These are phyloP conservation scores for Cucumis variabilis DNA, from an alignment of 331 rosid species.

Conservation along the genomic window DNA sequence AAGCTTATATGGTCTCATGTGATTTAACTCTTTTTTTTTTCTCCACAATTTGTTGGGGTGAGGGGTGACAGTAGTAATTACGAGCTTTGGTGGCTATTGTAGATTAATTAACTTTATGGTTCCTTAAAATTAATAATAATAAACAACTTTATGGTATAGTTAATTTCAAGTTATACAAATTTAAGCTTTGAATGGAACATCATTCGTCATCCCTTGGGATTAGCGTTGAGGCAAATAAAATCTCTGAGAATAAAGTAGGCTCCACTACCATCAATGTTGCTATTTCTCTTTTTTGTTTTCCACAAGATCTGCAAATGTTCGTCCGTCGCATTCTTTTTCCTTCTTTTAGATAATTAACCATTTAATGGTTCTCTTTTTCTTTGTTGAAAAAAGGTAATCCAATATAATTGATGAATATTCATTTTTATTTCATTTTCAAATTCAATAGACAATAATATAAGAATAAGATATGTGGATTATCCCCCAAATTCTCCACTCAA, in stretches of 20 bases:
- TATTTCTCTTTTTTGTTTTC: too few relatives aligned
- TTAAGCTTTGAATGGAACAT: not conserved
- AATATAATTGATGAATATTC: not conserved
- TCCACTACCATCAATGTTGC: not conserved
- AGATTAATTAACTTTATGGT: too few relatives aligned
- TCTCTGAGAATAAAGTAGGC: not conserved
- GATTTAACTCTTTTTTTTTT: not conserved
- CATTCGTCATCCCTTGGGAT: not conserved
- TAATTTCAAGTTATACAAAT: not conserved
- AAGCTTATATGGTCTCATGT: not conserved
- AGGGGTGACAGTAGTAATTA: too few relatives aligned
- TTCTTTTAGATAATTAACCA: constrained; percentile 22
- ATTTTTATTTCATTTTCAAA: not conserved
- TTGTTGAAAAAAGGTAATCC: not conserved
- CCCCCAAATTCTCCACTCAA: not conserved
- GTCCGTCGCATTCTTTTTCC: not conserved
- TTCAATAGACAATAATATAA: not conserved
- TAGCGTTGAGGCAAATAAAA: not conserved
- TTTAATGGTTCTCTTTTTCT: not conserved
- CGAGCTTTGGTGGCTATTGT: too few relatives aligned
- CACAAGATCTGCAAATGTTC: too few relatives aligned
- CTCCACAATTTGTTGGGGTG: too few relatives aligned
- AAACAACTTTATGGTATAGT: too few relatives aligned
- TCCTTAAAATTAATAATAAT: too few relatives aligned
- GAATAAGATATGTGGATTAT: not conserved